Evolutionary conservation across 1,284 basidiomycete genomes (phyloP).

Genomic region (Marasmius sp.): DNA sequence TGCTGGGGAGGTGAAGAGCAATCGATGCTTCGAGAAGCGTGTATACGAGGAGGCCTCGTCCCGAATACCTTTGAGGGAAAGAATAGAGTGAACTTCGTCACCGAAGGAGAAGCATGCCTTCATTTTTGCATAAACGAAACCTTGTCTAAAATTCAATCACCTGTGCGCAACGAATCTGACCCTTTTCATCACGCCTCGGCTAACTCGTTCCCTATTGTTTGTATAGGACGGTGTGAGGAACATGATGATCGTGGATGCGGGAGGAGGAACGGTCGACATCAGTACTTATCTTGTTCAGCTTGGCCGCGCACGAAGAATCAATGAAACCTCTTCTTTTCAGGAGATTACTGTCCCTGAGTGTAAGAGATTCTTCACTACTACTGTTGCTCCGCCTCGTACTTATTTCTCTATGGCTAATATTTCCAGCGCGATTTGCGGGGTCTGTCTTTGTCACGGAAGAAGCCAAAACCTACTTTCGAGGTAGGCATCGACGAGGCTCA

Average conservation of each 20-base stretch:
- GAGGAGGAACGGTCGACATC: constrained; percentile 35
- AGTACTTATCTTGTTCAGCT: constrained; percentile 18
- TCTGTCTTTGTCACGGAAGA: no score
- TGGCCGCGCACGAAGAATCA: neutral
- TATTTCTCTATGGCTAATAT: neutral
- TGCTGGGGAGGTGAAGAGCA: constrained; percentile 19
- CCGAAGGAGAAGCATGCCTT: constrained; percentile 36
- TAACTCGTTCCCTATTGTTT: no score
- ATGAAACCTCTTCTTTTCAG: neutral
- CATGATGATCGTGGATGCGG: constrained; percentile 36
- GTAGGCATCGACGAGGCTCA: no score
- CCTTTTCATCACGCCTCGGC: no score
- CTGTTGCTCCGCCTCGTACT: neutral
- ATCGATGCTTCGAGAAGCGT: constrained; percentile 15
- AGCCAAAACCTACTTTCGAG: no score
- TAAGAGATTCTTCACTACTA: neutral
- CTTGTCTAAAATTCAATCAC: neutral
- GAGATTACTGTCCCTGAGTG: constrained; percentile 7
- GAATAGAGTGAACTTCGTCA: constrained; percentile 29
- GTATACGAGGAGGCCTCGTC: constrained; percentile 16
- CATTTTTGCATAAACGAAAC: constrained; percentile 29
- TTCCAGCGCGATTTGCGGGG: no score
- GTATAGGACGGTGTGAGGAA: no score
- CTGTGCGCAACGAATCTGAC: no score
- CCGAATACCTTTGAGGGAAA: constrained; percentile 16